Percentiles rank a stretch among this genome's conserved stretches.
Evolutionary conservation across 1,139 yeast genomes (phyloP).

Genomic region (Pichia sp.): DNA sequence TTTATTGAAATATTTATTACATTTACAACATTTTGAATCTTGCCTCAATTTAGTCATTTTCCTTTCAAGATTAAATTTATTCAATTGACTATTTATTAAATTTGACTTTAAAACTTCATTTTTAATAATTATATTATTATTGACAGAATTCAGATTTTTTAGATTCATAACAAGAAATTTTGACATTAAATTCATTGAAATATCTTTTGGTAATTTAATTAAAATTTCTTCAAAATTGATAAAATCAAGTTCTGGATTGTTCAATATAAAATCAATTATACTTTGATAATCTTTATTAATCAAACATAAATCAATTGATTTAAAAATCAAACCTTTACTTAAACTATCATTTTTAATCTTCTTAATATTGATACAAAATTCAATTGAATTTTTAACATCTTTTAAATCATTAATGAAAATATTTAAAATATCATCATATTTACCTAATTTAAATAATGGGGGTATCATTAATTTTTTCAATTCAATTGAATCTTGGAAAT

Average conservation of each 20-base stretch:
- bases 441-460: constrained; percentile 52
- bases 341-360: constrained; percentile 11
- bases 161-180: constrained; percentile 43
- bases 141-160: constrained; percentile 30
- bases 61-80: constrained; percentile 30
- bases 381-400: constrained; percentile 51
- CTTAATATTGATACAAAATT: constrained; percentile 39
- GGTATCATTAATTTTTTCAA: constrained; percentile 43
- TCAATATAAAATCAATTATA: constrained; percentile 21
- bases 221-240: constrained; percentile 47
- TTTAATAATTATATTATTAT: constrained; percentile 23
- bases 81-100: constrained; percentile 20
- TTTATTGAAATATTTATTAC: constrained; percentile 51
- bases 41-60: constrained; percentile 33
- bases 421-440: constrained; percentile 58
- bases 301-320: constrained; percentile 21
- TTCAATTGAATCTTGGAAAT: constrained; percentile 4
- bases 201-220: constrained; percentile 42
- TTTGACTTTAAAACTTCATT: constrained; percentile 33
- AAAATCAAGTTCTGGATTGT: constrained; percentile 39
- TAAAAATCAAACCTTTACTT: constrained; percentile 14
- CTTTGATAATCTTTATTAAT: constrained; percentile 11
- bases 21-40: constrained; percentile 47
- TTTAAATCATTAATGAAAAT: constrained; percentile 53
- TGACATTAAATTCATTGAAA: constrained; percentile 40